Percentiles rank a stretch among this genome's conserved stretches.
Conservation (phyloP, 495 filamentous ascomycete genomes). For the Talaromyces trachyspermus region DNA sequence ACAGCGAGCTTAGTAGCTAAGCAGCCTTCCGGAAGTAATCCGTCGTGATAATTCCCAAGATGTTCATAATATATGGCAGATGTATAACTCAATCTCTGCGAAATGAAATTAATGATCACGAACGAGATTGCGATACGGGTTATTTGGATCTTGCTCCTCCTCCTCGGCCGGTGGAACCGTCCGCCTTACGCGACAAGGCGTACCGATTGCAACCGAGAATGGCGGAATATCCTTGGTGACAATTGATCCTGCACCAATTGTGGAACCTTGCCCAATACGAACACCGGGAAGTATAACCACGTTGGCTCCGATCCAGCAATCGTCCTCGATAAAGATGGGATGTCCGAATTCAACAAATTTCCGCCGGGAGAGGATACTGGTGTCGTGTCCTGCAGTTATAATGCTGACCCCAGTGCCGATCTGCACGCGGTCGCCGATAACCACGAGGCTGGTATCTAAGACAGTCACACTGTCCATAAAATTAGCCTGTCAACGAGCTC, state of each 20-base stretch:
- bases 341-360: constrained; percentile 65
- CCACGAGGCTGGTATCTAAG: constrained; percentile 67
- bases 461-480: constrained; percentile 39
- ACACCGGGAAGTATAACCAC: constrained; percentile 66
- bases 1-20: no score
- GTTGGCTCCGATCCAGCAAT: constrained; percentile 80
- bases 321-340: constrained; percentile 67
- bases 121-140: constrained; percentile 12
- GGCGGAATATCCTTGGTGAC: constrained; percentile 42
- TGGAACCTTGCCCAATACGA: constrained; percentile 41
- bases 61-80: no score
- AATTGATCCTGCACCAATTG: constrained; percentile 37
- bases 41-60: not conserved
- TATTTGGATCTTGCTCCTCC: constrained; percentile 15
- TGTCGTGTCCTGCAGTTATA: constrained; percentile 63
- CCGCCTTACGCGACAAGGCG: constrained; percentile 21
- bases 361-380: constrained; percentile 58
- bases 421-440: constrained; percentile 67
- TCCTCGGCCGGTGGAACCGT: constrained; percentile 16
- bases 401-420: constrained; percentile 67
- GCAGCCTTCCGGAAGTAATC: not conserved
- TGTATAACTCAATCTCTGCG: not conserved
- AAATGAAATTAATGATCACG: constrained; percentile 1
- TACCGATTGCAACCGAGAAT: constrained; percentile 33
- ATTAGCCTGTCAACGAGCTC: constrained; percentile 12